Conservation (phyloP, 768 basidiomycete species). For the Daedalea quercina region DNA sequence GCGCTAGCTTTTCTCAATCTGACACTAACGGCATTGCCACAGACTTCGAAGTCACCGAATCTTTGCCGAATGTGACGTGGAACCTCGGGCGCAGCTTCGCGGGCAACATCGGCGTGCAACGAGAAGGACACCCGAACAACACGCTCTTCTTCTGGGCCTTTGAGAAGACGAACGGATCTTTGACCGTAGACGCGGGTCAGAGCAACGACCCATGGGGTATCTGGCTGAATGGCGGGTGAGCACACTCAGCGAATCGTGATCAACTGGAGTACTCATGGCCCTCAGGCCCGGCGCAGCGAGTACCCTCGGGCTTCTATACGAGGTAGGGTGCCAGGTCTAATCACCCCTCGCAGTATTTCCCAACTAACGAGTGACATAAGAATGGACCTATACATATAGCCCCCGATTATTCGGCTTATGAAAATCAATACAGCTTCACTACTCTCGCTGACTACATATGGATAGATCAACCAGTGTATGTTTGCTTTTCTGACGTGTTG, state of each 20-base stretch:
- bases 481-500: neutral
- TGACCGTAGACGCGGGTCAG: slow-evolving; percentile 22
- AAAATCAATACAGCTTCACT: slow-evolving; percentile 54
- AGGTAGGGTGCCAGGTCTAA: slow-evolving; percentile 25
- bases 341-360: neutral
- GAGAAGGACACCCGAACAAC: slow-evolving; percentile 28
- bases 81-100: slow-evolving; percentile 28
- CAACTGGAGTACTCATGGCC: no score
- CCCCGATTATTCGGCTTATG: slow-evolving; percentile 38
- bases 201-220: slow-evolving; percentile 29
- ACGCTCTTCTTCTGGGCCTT: slow-evolving; percentile 36
- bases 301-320: slow-evolving; percentile 55
- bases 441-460: slow-evolving; percentile 60
- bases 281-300: slow-evolving; percentile 69
- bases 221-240: slow-evolving; percentile 32
- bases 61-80: slow-evolving; percentile 29
- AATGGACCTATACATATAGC: slow-evolving; percentile 65
- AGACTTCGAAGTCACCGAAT: slow-evolving; percentile 30
- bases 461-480: slow-evolving; percentile 67
- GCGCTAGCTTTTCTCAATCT: neutral
- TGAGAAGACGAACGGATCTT: slow-evolving; percentile 29
- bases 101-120: slow-evolving; percentile 28
- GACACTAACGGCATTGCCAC: neutral
- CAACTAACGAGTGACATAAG: slow-evolving; percentile 25
- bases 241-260: no score